Percentiles rank a stretch among this genome's conserved stretches.
Evolutionary conservation across 495 filamentous ascomycete species (phyloP).

Genomic region (Talaromyces adpressus): DNA sequence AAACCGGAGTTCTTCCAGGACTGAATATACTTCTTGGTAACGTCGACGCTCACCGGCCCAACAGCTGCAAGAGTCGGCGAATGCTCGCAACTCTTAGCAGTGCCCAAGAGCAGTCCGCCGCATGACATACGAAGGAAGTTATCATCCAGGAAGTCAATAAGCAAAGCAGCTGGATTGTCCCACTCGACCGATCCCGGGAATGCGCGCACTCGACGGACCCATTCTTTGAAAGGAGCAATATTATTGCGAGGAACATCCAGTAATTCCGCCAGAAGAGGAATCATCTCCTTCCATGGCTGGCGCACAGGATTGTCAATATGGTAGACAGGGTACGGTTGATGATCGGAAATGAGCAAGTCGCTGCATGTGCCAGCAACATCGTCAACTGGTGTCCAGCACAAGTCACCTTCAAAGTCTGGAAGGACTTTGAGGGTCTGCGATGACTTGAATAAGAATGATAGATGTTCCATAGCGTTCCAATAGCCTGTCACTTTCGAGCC

Average conservation of each 20-base stretch:
- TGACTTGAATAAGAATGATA: conserved; percentile 45
- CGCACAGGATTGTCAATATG: conserved; percentile 50
- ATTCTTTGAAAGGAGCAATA: conserved; percentile 39
- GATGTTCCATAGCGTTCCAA: conserved; percentile 46
- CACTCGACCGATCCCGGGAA: conserved; percentile 15
- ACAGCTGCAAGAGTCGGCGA: conserved; percentile 27
- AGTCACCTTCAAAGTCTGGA: conserved; percentile 33
- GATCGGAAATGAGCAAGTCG: conserved; percentile 27
- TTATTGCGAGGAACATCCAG: conserved; percentile 27
- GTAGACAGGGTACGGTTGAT: conserved; percentile 33
- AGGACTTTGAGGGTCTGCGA: conserved; percentile 36
- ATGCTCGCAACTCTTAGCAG: conserved; percentile 30
- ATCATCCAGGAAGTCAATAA: conserved; percentile 43
- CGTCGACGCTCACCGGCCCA: conserved; percentile 30
- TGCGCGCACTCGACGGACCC: conserved; percentile 35
- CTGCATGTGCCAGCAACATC: conserved; percentile 29
- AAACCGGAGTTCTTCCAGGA: conserved; percentile 33
- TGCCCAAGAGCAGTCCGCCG: conserved; percentile 41
- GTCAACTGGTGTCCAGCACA: conserved; percentile 46
- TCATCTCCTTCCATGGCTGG: conserved; percentile 41
- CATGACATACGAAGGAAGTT: conserved; percentile 49
- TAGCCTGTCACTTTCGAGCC: conserved; percentile 41
- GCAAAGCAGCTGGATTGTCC: conserved; percentile 39
- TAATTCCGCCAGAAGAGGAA: conserved; percentile 29
- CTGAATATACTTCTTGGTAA: conserved; percentile 31